These are phyloP conservation scores for Candida piceae DNA, from an alignment of 805 yeast genomes.

Conservation along the genomic window DNA sequence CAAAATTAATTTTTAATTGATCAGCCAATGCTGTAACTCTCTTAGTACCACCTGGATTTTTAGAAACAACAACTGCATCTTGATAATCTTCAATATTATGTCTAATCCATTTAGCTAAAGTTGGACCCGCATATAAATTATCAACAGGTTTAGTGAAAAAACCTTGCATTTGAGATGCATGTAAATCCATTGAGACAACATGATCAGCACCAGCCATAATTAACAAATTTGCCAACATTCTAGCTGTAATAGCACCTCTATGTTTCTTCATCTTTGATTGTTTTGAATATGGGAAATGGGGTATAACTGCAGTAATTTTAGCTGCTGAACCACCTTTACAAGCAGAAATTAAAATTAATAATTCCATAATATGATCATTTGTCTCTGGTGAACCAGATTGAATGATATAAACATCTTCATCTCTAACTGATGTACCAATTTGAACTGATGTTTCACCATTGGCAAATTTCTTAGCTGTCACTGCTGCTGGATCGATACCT, in stretches of 20 bases:
- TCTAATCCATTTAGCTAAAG: slow-evolving; percentile 92
- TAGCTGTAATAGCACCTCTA: slow-evolving; percentile 97
- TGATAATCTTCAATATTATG: slow-evolving; percentile 82
- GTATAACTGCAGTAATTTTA: slow-evolving; percentile 93
- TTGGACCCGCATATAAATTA: slow-evolving; percentile 93
- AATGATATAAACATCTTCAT: slow-evolving; percentile 92
- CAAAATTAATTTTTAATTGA: slow-evolving; percentile 89
- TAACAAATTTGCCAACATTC: slow-evolving; percentile 92
- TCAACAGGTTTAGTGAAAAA: slow-evolving; percentile 97
- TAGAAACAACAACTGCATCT: slow-evolving; percentile 94
- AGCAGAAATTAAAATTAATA: slow-evolving; percentile 87
- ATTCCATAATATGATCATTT: slow-evolving; percentile 95
- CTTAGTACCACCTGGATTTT: slow-evolving; percentile 98
- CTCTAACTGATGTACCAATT: slow-evolving; percentile 91
- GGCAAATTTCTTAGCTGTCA: slow-evolving; percentile 85
- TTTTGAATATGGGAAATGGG: slow-evolving; percentile 95
- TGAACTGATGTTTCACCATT: slow-evolving; percentile 98
- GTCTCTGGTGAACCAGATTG: slow-evolving; percentile 84
- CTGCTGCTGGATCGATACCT: slow-evolving; percentile 92
- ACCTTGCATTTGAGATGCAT: slow-evolving; percentile 99
- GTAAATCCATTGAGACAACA: slow-evolving; percentile 93
- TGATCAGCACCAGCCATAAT: slow-evolving; percentile 99
- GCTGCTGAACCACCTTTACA: slow-evolving; percentile 98
- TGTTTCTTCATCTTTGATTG: slow-evolving; percentile 98
- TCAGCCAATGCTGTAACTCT: slow-evolving; percentile 98